phyloP scores from a whole-genome alignment of 2,329 filamentous ascomycete genomes.

The Aspergillus clavatus region DNA sequence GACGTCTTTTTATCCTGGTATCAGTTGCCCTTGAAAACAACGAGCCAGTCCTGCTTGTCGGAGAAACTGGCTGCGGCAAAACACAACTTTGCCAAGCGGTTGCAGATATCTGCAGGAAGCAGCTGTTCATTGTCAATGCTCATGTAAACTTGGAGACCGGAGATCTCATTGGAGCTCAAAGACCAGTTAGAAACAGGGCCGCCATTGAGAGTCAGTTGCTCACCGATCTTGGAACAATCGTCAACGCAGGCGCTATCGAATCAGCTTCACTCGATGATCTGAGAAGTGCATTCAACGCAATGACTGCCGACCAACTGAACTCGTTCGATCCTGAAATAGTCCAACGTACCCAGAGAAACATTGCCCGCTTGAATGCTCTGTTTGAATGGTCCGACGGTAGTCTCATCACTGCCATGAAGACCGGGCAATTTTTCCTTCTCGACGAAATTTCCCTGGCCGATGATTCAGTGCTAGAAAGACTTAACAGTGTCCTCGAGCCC shows the following conservation, averaged over 20 bases:
- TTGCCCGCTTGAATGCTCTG: constrained; percentile 69
- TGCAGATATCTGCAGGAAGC: constrained; percentile 69
- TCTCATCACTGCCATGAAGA: constrained; percentile 88
- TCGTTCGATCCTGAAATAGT: constrained; percentile 47
- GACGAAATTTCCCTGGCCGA: constrained; percentile 98
- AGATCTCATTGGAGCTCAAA: constrained; percentile 91
- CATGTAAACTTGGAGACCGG: constrained; percentile 98
- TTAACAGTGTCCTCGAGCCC: constrained; percentile 95
- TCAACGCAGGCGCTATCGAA: constrained; percentile 28
- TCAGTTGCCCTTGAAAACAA: constrained; percentile 79
- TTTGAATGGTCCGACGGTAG: constrained; percentile 98
- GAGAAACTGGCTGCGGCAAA: constrained; percentile 96
- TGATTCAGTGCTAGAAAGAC: constrained; percentile 89
- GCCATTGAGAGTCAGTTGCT: constrained; percentile 63
- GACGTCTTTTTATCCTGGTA: constrained; percentile 84
- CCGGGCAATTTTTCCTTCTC: constrained; percentile 83
- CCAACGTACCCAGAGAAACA: constrained; percentile 41
- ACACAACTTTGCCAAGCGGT: constrained; percentile 93
- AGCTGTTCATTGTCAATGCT: constrained; percentile 87
- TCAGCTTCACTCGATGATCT: constrained; percentile 51
- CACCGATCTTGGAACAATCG: constrained; percentile 52
- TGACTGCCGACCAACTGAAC: constrained; percentile 44
- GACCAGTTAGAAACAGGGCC: constrained; percentile 80
- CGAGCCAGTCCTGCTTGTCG: constrained; percentile 89
- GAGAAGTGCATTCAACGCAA: constrained; percentile 54